These are phyloP conservation scores for sorghum (Sorghum bicolor) DNA, from an alignment of 176 grass and related monocot species.

Conservation along the genomic window DNA sequence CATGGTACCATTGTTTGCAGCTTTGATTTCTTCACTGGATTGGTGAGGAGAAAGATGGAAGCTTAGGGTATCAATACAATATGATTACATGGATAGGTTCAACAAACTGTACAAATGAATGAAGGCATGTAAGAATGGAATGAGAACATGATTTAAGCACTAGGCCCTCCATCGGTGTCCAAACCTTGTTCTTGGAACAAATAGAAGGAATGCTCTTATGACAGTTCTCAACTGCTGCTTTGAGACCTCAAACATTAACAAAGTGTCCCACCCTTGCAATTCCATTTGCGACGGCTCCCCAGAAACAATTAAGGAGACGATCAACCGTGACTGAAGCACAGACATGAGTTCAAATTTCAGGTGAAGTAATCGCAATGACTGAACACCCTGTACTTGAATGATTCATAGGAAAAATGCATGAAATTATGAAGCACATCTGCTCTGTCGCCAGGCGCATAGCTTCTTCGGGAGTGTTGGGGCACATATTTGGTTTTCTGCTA, in stretches of 20 bases:
- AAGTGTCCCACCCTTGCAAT: neutral
- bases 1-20: conserved; percentile 38
- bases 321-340: neutral
- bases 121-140: neutral
- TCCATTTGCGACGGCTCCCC: neutral
- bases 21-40: conserved; percentile 95
- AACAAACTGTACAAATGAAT: conserved; percentile 3
- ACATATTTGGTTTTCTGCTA: neutral
- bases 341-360: neutral
- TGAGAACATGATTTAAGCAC: neutral
- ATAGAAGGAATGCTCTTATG: neutral
- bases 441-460: neutral
- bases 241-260: neutral
- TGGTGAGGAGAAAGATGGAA: conserved; percentile 79
- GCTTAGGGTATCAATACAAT: neutral
- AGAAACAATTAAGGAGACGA: neutral
- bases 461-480: neutral
- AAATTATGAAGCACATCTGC: neutral
- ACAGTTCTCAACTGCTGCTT: neutral
- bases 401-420: neutral
- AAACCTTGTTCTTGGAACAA: neutral
- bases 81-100: neutral
- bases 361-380: neutral
- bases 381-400: neutral
- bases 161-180: neutral